phyloP scores from a whole-genome alignment of 768 basidiomycete genomes.

The Podaxis sp. region DNA sequence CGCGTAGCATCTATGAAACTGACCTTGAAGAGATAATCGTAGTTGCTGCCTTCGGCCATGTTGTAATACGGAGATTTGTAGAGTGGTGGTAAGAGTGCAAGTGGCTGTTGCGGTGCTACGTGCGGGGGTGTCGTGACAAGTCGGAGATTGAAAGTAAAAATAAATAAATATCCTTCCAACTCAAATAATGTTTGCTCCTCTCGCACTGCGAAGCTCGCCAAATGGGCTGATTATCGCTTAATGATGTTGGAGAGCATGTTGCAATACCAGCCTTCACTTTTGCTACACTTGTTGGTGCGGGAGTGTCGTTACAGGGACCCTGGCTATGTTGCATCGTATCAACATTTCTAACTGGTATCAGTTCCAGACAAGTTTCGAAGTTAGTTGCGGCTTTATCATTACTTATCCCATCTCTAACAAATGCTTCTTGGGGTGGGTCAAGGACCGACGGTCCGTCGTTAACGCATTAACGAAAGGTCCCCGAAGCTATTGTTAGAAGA shows the following conservation, averaged over 20 bases:
- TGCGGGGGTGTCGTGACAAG: background rate
- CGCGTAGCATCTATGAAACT: slow-evolving; percentile 14
- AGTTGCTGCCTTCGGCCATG: slow-evolving; percentile 94
- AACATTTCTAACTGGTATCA: background rate
- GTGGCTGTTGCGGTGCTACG: background rate
- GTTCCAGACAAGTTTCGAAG: slow-evolving; percentile 9
- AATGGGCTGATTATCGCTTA: background rate
- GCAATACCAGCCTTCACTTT: background rate
- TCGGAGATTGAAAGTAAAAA: slow-evolving; percentile 10
- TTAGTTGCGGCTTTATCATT: slow-evolving; percentile 8
- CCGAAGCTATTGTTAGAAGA: no score
- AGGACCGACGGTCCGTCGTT: background rate
- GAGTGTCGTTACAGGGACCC: background rate
- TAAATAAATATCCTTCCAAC: background rate
- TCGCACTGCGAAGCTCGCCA: no score
- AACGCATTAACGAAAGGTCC: background rate
- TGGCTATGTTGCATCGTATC: background rate
- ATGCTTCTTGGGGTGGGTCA: background rate
- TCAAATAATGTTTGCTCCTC: background rate
- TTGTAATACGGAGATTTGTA: slow-evolving; percentile 16
- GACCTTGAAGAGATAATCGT: slow-evolving; percentile 99
- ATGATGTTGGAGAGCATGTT: background rate
- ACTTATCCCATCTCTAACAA: background rate
- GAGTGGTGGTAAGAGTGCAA: slow-evolving; percentile 4
- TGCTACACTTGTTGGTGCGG: background rate